These are phyloP conservation scores for Leptodermis oblonga DNA, from an alignment of 257 asterid genomes.

Conservation along the genomic window DNA sequence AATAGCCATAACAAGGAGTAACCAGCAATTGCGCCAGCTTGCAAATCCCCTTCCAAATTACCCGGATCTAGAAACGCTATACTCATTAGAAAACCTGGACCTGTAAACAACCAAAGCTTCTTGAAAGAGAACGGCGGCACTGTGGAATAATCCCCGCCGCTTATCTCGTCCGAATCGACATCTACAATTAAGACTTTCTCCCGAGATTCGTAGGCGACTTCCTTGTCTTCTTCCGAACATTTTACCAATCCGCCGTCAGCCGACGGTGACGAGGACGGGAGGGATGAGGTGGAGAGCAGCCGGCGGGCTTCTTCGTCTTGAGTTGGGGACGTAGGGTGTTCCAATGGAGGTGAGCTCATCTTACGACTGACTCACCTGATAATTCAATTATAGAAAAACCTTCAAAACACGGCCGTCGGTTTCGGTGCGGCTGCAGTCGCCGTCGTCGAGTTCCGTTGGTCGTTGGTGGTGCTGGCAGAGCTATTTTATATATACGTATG, in stretches of 20 bases:
- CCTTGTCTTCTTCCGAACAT: conserved; percentile 34
- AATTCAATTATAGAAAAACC: background rate
- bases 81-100: conserved; percentile 93
- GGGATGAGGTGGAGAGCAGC: conserved; percentile 32
- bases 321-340: conserved; percentile 30
- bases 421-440: conserved; percentile 1
- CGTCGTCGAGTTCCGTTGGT: conserved; percentile 2
- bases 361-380: conserved; percentile 10
- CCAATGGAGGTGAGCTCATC: conserved; percentile 48
- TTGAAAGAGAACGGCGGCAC: conserved; percentile 72
- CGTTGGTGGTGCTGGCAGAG: conserved; percentile 20
- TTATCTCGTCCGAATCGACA: conserved; percentile 41
- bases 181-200: conserved; percentile 55
- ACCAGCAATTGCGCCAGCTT: conserved; percentile 95
- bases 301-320: conserved; percentile 53
- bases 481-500: background rate
- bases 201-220: conserved; percentile 48
- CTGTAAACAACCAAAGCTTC: conserved; percentile 84
- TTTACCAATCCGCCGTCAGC: conserved; percentile 11
- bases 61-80: conserved; percentile 95
- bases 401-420: background rate
- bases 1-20: conserved; percentile 80
- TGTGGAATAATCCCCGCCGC: conserved; percentile 26
- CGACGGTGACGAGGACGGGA: conserved; percentile 27
- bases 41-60: conserved; percentile 90